Evolutionary conservation across 495 filamentous ascomycete genomes (phyloP), one percentile per base, ranked within the genome.

Genomic region (Beverwykella pulmonaria): DNA sequence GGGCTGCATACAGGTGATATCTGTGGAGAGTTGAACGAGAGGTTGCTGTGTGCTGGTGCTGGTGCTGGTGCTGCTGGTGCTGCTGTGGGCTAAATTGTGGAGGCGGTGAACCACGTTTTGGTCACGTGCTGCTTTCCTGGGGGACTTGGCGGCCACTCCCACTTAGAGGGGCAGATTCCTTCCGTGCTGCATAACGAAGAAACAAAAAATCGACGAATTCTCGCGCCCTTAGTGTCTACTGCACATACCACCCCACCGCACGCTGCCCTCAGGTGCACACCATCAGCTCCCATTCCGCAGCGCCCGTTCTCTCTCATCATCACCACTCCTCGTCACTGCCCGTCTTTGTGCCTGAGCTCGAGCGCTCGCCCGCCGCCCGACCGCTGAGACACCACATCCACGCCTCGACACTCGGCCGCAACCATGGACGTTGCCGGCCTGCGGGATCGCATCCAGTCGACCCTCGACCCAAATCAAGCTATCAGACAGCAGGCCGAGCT

Each of bases 401-500:
- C 64, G 19, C 50, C 15, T 29, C 46, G n/a, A 29, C 39, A 39
- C 5, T 19, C 46, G 32, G 26, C 49, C 60, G 26, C 49, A 54
- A 60, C 55, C 59, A 97, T 98, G 94, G 92, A 97, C 84, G 90
- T 88, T 76, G 84, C 86, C 77, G 87, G 86, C 74, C 84, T 98
- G 74, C 84, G 92, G 79, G 87, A 87, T 82, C 91, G 92, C 77
- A 92, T 98, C 77, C 84, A 88, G 75, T 89, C 89, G 73, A 97
- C 92, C 52, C 86, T 97, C 72, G 88, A 91, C 71, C 76, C 90
- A 67, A 91, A 98, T 82, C 87, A 91, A 70, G 90, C 94, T 71
- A 86, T 82, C 77, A 86, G 94, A 74, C 86, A 87, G 70, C 87
- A 90, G 76, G 94, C 92, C 63, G 95, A 98, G 82, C 79, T 93